These are phyloP conservation scores for Hyphopichia khmerensis DNA, from an alignment of 1,139 yeast species.

Conservation along the genomic window DNA sequence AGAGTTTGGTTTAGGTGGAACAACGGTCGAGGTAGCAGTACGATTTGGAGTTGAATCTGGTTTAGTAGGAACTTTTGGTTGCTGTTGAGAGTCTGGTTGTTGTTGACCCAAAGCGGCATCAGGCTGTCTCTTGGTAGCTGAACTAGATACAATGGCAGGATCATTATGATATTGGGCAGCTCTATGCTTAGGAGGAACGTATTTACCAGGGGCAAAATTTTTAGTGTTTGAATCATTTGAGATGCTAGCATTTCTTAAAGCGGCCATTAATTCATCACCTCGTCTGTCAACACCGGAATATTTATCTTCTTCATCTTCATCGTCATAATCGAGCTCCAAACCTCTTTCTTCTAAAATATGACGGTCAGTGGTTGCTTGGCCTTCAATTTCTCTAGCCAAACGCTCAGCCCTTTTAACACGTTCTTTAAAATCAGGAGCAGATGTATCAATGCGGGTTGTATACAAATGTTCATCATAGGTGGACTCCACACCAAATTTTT, in stretches of 20 bases:
- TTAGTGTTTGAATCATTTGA: slow-evolving; percentile 7
- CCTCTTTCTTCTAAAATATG: slow-evolving; percentile 96
- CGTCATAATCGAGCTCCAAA: slow-evolving; percentile 65
- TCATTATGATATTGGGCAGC: slow-evolving; percentile 66
- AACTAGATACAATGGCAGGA: slow-evolving; percentile 72
- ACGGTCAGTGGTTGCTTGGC: slow-evolving; percentile 63
- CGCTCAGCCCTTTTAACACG: slow-evolving; percentile 70
- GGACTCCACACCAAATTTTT: slow-evolving; percentile 84
- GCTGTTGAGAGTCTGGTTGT: background rate
- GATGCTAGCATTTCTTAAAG: slow-evolving; percentile 42
- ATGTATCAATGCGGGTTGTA: slow-evolving; percentile 78
- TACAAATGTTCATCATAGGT: slow-evolving; percentile 87
- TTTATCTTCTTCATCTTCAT: slow-evolving; percentile 88
- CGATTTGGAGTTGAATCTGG: slow-evolving; percentile 1
- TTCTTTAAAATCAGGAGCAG: slow-evolving; percentile 70
- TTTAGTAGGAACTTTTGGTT: background rate
- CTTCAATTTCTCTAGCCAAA: slow-evolving; percentile 81
- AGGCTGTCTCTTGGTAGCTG: slow-evolving; percentile 24
- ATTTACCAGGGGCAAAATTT: slow-evolving; percentile 30
- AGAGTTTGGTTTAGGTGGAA: slow-evolving; percentile 26
- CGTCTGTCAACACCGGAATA: slow-evolving; percentile 83
- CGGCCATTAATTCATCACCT: slow-evolving; percentile 66
- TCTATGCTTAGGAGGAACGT: slow-evolving; percentile 66
- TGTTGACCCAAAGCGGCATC: background rate
- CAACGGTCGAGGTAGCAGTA: slow-evolving; percentile 5